These are phyloP conservation scores for Myotisia sp. DNA, from an alignment of 2,329 filamentous ascomycete genomes.

Conservation along the genomic window DNA sequence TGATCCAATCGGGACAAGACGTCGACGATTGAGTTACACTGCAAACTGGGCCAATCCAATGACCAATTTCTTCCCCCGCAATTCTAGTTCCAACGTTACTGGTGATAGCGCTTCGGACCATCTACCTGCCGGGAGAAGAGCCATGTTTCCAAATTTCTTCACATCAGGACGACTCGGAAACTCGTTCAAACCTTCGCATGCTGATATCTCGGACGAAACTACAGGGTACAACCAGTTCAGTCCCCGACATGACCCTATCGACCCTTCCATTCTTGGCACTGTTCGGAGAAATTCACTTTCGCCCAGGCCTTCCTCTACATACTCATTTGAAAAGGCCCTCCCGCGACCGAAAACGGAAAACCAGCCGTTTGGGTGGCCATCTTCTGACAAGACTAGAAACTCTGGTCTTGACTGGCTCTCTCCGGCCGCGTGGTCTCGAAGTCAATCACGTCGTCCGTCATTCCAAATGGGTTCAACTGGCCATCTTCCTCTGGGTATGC, in stretches of 20 bases:
- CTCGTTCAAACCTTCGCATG: conserved; percentile 17
- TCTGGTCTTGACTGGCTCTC: conserved; percentile 42
- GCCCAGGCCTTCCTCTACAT: conserved; percentile 38
- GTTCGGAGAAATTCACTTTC: conserved; percentile 32
- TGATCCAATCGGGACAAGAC: conserved; percentile 36
- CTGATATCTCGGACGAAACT: conserved; percentile 22
- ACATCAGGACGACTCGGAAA: conserved; percentile 27
- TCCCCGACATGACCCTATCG: conserved; percentile 33
- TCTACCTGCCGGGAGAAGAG: conserved; percentile 23
- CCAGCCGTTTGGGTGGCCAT: conserved; percentile 56
- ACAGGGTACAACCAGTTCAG: conserved; percentile 35
- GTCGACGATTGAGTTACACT: conserved; percentile 44
- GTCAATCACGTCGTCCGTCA: conserved; percentile 66
- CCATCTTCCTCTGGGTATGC: conserved; percentile 42
- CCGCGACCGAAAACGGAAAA: conserved; percentile 68
- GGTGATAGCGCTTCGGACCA: conserved; percentile 28
- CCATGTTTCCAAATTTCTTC: conserved; percentile 30
- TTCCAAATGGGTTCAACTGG: conserved; percentile 61
- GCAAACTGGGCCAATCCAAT: conserved; percentile 40
- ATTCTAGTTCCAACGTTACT: conserved; percentile 30
- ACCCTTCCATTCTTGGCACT: conserved; percentile 31
- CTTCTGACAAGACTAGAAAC: conserved; percentile 37
- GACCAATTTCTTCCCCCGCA: conserved; percentile 32
- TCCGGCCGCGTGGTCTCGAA: conserved; percentile 53
- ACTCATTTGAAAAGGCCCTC: conserved; percentile 43